Base-by-base conservation (phyloP, 1,139 yeast species). In the Saccharomyces pastorianus region DNA sequence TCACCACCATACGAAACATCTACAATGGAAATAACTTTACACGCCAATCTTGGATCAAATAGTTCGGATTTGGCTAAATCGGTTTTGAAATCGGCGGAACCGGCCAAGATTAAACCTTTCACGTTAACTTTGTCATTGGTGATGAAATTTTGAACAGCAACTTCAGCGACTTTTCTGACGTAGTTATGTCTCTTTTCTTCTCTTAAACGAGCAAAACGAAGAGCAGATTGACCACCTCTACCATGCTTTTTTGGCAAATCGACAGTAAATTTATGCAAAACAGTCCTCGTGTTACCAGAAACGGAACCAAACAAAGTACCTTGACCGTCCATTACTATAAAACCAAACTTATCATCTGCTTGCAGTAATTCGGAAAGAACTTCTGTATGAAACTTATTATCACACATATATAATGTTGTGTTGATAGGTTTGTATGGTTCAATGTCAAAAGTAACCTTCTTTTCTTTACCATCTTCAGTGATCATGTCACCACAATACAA, bases 201-300 rank as follows among this genome's bases (percentile, higher is more conserved):
- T 82, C 99, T 88, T 73, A 93, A 81, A 80, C 99, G 91, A 48
- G 97, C 87, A 79, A 93, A 93, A 88, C 99, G 98, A 64, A 93
- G 72, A 49, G 99, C 99, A 59, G 99, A 93, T 78, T 93, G 99
- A 85, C 99, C 99, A 87, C 99, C 99, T 81, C 99, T 88, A 67
- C 99, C 99, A 79, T 93, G 99, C 88, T 93, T 93, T 78, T 93
- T 93, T 64, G 99, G 99, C 68, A 93, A 80, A 73, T 93, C 99
- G 56, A 93, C 99, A 2, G 96, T 86, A 75, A 93, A 93, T 74
- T 93, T 93, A 74, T 93, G 96, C 70, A 93, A 78, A 52, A 93
- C 88, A 61, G 95, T 97, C 78, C 99, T 85, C 52, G 96, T 91
- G 76, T 93, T 93, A 72, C 99, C 99, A 51, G 95, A 83, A 53